Conservation (phyloP, 2,329 filamentous ascomycete species). For the Fusarium incarnatum region DNA sequence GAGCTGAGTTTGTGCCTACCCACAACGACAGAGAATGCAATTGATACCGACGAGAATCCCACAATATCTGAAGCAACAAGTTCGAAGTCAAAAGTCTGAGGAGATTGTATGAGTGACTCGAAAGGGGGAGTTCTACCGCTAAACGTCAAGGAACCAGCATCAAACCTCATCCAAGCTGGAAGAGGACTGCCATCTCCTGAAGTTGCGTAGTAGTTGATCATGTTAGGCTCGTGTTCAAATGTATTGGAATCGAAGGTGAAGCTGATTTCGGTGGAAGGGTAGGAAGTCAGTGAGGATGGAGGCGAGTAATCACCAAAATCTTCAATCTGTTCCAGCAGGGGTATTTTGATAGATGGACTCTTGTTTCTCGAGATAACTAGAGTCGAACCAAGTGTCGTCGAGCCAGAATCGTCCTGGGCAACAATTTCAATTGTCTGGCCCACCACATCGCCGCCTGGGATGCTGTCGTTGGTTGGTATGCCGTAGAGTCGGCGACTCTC, state of each 20-base stretch:
- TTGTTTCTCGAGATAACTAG: conserved; percentile 74
- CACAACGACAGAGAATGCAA: conserved; percentile 78
- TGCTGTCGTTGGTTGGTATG: conserved; percentile 69
- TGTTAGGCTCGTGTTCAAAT: conserved; percentile 67
- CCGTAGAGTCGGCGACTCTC: conserved; percentile 74
- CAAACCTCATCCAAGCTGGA: conserved; percentile 86
- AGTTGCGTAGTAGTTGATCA: conserved; percentile 79
- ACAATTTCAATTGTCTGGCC: conserved; percentile 72
- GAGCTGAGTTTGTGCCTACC: conserved; percentile 77
- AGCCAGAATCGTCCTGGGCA: conserved; percentile 75
- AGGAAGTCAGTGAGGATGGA: conserved; percentile 68
- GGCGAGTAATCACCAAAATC: conserved; percentile 69
- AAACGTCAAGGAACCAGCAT: conserved; percentile 72
- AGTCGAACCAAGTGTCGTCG: conserved; percentile 72
- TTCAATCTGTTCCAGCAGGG: conserved; percentile 68
- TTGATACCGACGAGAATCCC: conserved; percentile 77
- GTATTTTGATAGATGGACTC: conserved; percentile 65
- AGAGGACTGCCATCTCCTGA: conserved; percentile 83
- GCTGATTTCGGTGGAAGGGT: conserved; percentile 64
- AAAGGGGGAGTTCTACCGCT: conserved; percentile 76
- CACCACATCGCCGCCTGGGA: conserved; percentile 64
- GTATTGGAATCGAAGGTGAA: conserved; percentile 68
- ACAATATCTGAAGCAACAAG: conserved; percentile 82
- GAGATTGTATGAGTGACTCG: conserved; percentile 71
- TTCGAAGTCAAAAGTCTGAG: conserved; percentile 77